A percentile compares a stretch with the other conserved stretches of the same genome.
phyloP scores from a whole-genome alignment of 1,284 basidiomycete species.

The Moesziomyces antarcticus region DNA sequence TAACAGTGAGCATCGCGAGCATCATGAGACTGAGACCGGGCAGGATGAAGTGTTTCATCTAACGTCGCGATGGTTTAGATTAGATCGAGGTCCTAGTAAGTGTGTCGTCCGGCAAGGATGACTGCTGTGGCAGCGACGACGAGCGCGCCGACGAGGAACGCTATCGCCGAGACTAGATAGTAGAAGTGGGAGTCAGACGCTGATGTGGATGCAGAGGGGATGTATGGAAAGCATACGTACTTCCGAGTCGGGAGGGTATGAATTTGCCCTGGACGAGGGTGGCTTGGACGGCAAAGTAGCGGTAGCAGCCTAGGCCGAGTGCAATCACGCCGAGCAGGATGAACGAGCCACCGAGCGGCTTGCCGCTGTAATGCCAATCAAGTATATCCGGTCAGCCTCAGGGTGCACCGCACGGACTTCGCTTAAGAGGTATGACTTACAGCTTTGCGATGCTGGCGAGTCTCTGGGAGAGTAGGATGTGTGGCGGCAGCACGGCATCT shows the following conservation, averaged over 20 bases:
- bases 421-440: constrained; percentile 3
- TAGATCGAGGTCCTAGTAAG: background rate
- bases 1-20: too few species aligned
- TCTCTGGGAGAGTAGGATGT: constrained; percentile 16
- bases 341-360: constrained; percentile 58
- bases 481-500: constrained; percentile 8
- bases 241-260: constrained; percentile 51
- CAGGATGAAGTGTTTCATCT: too few species aligned
- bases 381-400: background rate
- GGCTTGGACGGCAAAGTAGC: constrained; percentile 58
- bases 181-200: background rate
- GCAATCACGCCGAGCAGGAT: constrained; percentile 56
- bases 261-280: constrained; percentile 51
- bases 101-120: constrained; percentile 30
- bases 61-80: too few species aligned
- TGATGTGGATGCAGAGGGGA: background rate
- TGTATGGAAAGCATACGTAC: constrained; percentile 30
- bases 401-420: too few species aligned
- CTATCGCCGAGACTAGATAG: constrained; percentile 25
- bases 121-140: constrained; percentile 46
- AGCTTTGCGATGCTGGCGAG: constrained; percentile 38
- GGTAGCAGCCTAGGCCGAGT: constrained; percentile 45
- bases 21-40: too few species aligned
- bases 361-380: constrained; percentile 26
- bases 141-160: constrained; percentile 40